Evolutionary conservation across 495 filamentous ascomycete species (phyloP).

Genomic region (Penicillium herquei): DNA sequence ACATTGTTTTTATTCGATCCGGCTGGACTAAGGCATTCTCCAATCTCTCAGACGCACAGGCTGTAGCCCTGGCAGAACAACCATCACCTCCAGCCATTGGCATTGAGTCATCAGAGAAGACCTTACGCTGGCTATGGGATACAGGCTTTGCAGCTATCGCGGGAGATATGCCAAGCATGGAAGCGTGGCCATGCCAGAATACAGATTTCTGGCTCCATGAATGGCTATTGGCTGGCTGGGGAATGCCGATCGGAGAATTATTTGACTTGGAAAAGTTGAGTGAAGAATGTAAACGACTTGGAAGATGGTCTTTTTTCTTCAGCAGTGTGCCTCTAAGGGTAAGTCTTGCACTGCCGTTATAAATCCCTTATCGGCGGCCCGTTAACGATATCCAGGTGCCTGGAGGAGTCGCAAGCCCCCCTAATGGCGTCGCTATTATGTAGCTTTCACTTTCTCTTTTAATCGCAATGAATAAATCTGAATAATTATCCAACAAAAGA

Average conservation of each 20-base stretch:
- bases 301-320: slow-evolving; percentile 17
- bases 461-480: no score
- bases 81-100: slow-evolving; percentile 1
- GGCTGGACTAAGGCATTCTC: slow-evolving; percentile 8
- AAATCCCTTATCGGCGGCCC: not conserved
- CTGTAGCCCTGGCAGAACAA: not conserved
- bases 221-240: slow-evolving; percentile 15
- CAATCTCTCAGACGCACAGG: not conserved
- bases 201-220: slow-evolving; percentile 8
- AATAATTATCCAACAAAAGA: no score
- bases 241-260: slow-evolving; percentile 15
- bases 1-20: slow-evolving; percentile 9
- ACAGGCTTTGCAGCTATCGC: slow-evolving; percentile 11
- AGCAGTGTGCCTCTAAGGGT: slow-evolving; percentile 9
- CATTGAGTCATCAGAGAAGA: slow-evolving; percentile 5
- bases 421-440: slow-evolving; percentile 8
- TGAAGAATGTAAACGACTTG: slow-evolving; percentile 2
- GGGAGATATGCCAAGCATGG: slow-evolving; percentile 6
- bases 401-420: slow-evolving; percentile 7
- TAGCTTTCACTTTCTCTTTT: no score
- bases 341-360: not conserved
- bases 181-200: slow-evolving; percentile 9
- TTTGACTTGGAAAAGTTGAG: slow-evolving; percentile 14
- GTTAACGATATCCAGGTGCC: slow-evolving; percentile 3
- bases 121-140: slow-evolving; percentile 10